phyloP scores from a whole-genome alignment of 305 asterid genomes.

The Fraxinus latifolia region DNA sequence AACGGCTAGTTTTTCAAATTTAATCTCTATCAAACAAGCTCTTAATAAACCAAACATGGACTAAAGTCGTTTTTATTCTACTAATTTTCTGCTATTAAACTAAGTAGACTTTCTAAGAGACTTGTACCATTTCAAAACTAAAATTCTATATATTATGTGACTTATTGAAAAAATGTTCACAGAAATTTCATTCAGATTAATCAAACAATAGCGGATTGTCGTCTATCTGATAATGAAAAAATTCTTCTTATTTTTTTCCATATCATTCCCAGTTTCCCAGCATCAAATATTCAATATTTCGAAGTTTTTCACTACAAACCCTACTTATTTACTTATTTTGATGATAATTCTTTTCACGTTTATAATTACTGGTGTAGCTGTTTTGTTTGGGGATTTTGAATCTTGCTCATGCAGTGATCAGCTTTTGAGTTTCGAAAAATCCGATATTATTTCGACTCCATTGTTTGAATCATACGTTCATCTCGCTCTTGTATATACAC shows the following conservation, averaged over 20 bases:
- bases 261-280: neutral
- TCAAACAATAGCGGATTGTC: neutral
- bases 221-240: neutral
- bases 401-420: neutral
- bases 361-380: neutral
- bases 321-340: neutral
- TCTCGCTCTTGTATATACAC: neutral
- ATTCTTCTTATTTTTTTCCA: neutral
- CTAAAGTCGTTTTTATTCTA: too few relatives aligned
- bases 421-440: neutral
- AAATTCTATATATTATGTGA: too few relatives aligned
- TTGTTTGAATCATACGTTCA: neutral
- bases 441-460: neutral
- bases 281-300: neutral
- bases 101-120: neutral
- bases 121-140: neutral
- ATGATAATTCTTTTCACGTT: neutral
- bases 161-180: neutral
- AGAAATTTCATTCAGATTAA: neutral
- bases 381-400: neutral
- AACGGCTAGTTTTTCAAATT: too few relatives aligned
- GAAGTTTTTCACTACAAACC: neutral
- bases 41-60: too few relatives aligned
- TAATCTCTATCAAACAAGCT: too few relatives aligned
- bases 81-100: neutral